Conservation (phyloP, 2,329 filamentous ascomycete genomes). For the Achaetomium macrosporum region DNA sequence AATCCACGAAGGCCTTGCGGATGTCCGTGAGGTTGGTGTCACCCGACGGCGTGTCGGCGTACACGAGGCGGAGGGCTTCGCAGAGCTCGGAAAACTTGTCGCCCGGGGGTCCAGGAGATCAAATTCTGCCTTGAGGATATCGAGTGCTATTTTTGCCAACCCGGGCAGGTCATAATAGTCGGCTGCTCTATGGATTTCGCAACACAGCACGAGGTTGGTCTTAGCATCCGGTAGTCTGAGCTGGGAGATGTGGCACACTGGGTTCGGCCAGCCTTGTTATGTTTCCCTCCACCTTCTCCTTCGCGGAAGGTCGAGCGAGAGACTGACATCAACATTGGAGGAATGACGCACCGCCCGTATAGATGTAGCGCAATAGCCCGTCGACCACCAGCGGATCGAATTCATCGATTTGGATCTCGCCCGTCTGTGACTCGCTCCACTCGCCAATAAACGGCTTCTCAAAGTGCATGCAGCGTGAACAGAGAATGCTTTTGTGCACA, state of each 20-base stretch:
- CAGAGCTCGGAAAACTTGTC: conserved; percentile 21
- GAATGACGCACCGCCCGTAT: conserved; percentile 23
- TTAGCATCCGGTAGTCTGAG: conserved; percentile 8
- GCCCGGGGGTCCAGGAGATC: no score
- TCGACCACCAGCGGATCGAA: conserved; percentile 20
- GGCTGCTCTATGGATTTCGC: conserved; percentile 20
- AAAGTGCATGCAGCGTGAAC: conserved; percentile 25
- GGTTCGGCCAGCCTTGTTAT: neutral
- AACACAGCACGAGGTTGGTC: conserved; percentile 29
- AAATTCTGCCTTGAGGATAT: conserved; percentile 17
- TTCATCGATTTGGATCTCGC: conserved; percentile 20
- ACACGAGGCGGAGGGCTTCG: conserved; percentile 20
- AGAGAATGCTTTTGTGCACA: conserved; percentile 25
- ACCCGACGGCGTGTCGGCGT: conserved; percentile 12
- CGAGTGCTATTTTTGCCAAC: conserved; percentile 19
- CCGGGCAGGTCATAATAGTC: conserved; percentile 20
- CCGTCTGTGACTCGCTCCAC: conserved; percentile 21
- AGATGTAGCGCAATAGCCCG: conserved; percentile 23
- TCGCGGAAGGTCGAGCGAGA: no score
- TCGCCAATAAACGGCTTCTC: conserved; percentile 23
- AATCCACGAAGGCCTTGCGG: conserved; percentile 17
- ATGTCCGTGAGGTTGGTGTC: neutral
- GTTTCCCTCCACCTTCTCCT: no score
- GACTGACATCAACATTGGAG: no score
- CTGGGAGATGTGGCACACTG: conserved; percentile 18